phyloP scores from a whole-genome alignment of 1,139 yeast species.

The Zygosaccharomyces sapae region DNA sequence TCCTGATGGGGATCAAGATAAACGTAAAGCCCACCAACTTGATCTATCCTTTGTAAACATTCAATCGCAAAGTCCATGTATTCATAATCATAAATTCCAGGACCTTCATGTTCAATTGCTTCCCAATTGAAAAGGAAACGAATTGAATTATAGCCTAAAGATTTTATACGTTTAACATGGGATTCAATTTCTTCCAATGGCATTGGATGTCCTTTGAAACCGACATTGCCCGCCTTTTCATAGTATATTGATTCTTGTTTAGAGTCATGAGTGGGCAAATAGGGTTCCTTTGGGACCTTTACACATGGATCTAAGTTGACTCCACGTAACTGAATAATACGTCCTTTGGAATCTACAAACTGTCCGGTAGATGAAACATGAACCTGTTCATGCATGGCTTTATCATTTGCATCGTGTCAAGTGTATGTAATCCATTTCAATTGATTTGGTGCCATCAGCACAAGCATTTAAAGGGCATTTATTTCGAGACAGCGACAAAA shows the following conservation, averaged over 20 bases:
- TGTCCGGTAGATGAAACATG: constrained; percentile 41
- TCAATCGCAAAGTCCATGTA: constrained; percentile 67
- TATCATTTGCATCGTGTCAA: too few species aligned
- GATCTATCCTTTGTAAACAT: constrained; percentile 53
- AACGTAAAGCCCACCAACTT: constrained; percentile 72
- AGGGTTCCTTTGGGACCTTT: constrained; percentile 63
- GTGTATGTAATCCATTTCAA: too few species aligned
- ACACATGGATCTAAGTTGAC: constrained; percentile 76
- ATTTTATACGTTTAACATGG: constrained; percentile 66
- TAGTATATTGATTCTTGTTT: constrained; percentile 44
- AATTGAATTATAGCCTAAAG: constrained; percentile 78
- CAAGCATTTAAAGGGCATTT: not conserved
- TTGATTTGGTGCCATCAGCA: too few species aligned
- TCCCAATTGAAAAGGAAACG: constrained; percentile 87
- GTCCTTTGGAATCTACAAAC: constrained; percentile 57
- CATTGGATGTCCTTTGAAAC: constrained; percentile 81
- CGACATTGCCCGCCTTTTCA: constrained; percentile 64
- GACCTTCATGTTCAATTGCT: constrained; percentile 85
- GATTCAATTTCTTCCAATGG: constrained; percentile 64
- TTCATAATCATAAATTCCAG: constrained; percentile 75
- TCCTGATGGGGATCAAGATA: constrained; percentile 91
- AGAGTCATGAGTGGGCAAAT: constrained; percentile 50
- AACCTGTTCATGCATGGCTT: constrained; percentile 17
- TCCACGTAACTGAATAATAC: constrained; percentile 67
- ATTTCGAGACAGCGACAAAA: not conserved